phyloP scores from a whole-genome alignment of 331 rosid genomes.

The Malus hybrid region DNA sequence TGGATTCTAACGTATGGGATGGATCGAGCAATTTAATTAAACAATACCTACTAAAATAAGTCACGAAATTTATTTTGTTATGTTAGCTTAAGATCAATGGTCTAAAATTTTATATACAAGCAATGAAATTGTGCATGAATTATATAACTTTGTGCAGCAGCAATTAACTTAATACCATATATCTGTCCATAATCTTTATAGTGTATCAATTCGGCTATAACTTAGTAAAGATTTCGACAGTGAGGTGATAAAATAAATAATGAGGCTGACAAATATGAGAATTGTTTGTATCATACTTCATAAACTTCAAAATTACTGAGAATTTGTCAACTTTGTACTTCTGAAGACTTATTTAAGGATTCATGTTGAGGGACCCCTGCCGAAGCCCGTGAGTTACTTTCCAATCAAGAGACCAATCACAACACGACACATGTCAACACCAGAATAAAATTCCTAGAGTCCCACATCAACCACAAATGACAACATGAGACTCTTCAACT shows the following conservation, averaged over 20 bases:
- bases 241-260: not conserved
- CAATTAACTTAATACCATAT: not conserved
- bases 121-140: not conserved
- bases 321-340: no score
- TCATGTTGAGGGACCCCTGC: no score
- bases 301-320: no score
- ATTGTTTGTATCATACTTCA: no score
- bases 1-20: not conserved
- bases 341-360: no score
- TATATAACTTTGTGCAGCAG: not conserved
- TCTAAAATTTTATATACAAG: not conserved
- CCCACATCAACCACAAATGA: no score
- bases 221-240: not conserved
- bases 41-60: not conserved
- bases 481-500: no score
- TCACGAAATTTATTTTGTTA: not conserved
- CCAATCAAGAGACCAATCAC: no score
- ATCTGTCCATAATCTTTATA: not conserved
- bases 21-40: not conserved
- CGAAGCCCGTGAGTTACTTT: no score
- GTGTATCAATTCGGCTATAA: not conserved
- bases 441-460: no score
- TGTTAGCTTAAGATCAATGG: not conserved
- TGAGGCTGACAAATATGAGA: no score
- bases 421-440: no score